Evolutionary conservation across 768 basidiomycete species (phyloP), one percentile per base, ranked within the genome.

Genomic region (Gyrodon lividus): DNA sequence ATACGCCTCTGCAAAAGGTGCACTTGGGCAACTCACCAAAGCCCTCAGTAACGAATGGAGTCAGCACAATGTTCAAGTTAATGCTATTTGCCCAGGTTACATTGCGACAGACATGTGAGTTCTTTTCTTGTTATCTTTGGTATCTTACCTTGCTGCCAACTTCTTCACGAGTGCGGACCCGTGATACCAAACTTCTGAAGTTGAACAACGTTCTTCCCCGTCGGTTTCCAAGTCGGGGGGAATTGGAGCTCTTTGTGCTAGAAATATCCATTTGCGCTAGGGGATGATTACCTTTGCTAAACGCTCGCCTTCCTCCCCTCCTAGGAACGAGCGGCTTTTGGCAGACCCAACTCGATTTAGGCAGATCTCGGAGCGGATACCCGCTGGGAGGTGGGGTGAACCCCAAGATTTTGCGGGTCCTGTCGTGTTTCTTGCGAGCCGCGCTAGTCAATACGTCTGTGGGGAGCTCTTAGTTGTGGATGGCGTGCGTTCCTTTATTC

Each of bases 21-120:
- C 89, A 17, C 75, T 92, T 28, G 89, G 88, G 9, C 87, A 87
- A 64, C 75, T 92, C 59, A 91, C 92, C 23, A 94, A 94, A 71
- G 87, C 92, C 2, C 81, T 96, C 61, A 85, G 87, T 61, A 97
- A 97, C 69, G 94, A 96, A 68, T 97, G 94, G 93, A 87, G 89
- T 54, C 78, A 79, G 61, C 81, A 89, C 60, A 92, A 91, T 58
- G 82, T 96, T 46, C 87, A 92, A 67, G 91, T 95, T 16, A 94
- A 95, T 64, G 87, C 80, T 20, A 89, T 96, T 57, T 86, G 85
- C 58, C 92, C 92, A 26, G 92, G 92, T 28, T 94, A 93, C 69
- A 86, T 95, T 61, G 79, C 80, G 23, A 96, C 92, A 31, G 93
- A 96, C 59, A 93, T 93, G 88, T 90, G 71, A 72, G 54, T 48